Evolutionary conservation across 1,284 basidiomycete species (phyloP).

Genomic region (Grifola frondosa): DNA sequence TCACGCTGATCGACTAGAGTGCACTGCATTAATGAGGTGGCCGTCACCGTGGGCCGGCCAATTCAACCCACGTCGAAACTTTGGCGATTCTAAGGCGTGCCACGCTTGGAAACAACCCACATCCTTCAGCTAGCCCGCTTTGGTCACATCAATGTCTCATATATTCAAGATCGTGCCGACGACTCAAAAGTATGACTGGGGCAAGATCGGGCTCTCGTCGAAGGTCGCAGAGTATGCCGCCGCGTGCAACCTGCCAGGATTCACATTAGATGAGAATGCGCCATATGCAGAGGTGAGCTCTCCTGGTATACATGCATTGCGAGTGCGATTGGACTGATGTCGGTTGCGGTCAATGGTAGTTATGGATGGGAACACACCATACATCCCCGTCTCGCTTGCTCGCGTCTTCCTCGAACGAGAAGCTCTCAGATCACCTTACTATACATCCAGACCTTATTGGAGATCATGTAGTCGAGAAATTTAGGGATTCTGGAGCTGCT

Average conservation of each 20-base stretch:
- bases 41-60: background rate
- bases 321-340: constrained; percentile 6
- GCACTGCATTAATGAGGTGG: background rate
- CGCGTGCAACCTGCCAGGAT: constrained; percentile 42
- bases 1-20: background rate
- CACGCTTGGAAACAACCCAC: background rate
- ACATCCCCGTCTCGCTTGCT: constrained; percentile 72
- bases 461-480: constrained; percentile 57
- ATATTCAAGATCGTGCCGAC: constrained; percentile 75
- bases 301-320: background rate
- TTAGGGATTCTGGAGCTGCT: constrained; percentile 45
- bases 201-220: constrained; percentile 59
- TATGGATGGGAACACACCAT: constrained; percentile 99
- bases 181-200: constrained; percentile 75
- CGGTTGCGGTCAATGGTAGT: constrained; percentile 41
- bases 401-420: constrained; percentile 37
- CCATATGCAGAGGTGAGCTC: constrained; percentile 64
- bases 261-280: constrained; percentile 51
- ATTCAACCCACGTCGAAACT: background rate
- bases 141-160: constrained; percentile 15
- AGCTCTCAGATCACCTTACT: constrained; percentile 64
- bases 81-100: background rate
- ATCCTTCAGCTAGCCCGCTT: background rate
- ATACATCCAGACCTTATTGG: constrained; percentile 73
- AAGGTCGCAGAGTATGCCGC: constrained; percentile 61